A percentile compares a stretch with the other conserved stretches of the same genome.
These are phyloP conservation scores for Jatropha multifida DNA, from an alignment of 441 rosid genomes.

Conservation along the genomic window DNA sequence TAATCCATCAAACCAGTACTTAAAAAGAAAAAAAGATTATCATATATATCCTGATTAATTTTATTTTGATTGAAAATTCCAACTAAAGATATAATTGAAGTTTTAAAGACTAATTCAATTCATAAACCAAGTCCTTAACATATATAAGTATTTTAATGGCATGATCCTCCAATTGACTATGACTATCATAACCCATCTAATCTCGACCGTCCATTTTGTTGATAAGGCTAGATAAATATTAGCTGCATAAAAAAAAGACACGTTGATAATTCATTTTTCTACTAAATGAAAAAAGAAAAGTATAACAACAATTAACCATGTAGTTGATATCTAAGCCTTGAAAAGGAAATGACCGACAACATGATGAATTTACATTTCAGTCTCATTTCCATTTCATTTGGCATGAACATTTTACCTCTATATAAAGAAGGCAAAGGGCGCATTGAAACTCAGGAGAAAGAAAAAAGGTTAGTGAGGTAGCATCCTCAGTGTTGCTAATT, in stretches of 20 bases:
- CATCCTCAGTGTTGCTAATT: constrained; percentile 28
- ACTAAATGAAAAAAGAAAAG: not conserved
- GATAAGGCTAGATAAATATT: constrained; percentile 22
- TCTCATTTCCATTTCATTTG: constrained; percentile 31
- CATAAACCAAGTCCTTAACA: too few relatives aligned
- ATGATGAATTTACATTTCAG: constrained; percentile 19
- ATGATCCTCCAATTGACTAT: not conserved
- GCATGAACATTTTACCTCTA: constrained; percentile 32
- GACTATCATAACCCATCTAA: constrained; percentile 8
- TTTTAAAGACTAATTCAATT: too few relatives aligned
- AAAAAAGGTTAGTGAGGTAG: constrained; percentile 32
- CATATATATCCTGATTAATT: too few relatives aligned
- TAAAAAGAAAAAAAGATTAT: too few relatives aligned
- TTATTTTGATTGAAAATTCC: too few relatives aligned
- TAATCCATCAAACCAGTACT: too few relatives aligned
- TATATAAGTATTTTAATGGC: too few relatives aligned
- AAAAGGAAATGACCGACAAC: constrained; percentile 9
- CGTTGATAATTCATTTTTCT: constrained; percentile 27
- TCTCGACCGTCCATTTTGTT: constrained; percentile 28
- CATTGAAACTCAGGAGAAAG: constrained; percentile 23
- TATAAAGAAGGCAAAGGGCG: constrained; percentile 26
- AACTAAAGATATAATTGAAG: too few relatives aligned
- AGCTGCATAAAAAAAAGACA: not conserved
- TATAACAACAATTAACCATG: too few relatives aligned
- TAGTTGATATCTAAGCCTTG: not conserved